phyloP scores from a whole-genome alignment of 305 asterid species.

The Fraxinus xanthoxyloides region DNA sequence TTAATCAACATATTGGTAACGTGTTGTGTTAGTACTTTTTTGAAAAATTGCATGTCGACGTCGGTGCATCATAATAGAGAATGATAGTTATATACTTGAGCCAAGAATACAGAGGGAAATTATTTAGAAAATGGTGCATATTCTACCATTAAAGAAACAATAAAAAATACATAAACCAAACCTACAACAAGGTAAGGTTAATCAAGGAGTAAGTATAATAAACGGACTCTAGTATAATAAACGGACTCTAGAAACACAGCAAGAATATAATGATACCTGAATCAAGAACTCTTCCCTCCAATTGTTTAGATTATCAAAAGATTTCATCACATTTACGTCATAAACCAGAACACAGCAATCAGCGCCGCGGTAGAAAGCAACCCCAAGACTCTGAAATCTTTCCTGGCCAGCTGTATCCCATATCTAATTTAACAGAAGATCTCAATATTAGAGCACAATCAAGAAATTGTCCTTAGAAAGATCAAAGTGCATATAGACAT shows the following conservation, averaged over 20 bases:
- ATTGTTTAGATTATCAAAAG: conserved; percentile 83
- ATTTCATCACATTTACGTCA: conserved; percentile 84
- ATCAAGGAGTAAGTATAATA: neutral
- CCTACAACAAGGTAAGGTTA: neutral
- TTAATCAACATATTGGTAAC: neutral
- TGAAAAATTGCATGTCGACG: neutral
- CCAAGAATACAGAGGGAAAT: neutral
- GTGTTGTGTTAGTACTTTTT: no score
- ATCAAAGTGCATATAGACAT: neutral
- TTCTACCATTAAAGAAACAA: neutral
- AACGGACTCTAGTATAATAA: neutral
- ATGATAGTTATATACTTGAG: neutral
- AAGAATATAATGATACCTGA: conserved; percentile 51
- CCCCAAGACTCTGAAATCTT: conserved; percentile 97
- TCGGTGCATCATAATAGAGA: neutral
- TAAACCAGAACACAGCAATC: conserved; percentile 96
- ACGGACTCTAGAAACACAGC: neutral
- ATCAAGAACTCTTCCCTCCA: conserved; percentile 96
- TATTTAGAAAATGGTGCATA: neutral
- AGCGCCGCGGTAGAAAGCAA: conserved; percentile 96
- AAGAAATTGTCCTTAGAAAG: neutral
- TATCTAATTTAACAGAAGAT: conserved; percentile 49
- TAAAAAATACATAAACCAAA: neutral
- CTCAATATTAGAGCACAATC: conserved; percentile 20
- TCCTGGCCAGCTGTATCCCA: conserved; percentile 99